Evolutionary conservation across 2,329 filamentous ascomycete species (phyloP).

Genomic region (Trichoderma citrinoviride): DNA sequence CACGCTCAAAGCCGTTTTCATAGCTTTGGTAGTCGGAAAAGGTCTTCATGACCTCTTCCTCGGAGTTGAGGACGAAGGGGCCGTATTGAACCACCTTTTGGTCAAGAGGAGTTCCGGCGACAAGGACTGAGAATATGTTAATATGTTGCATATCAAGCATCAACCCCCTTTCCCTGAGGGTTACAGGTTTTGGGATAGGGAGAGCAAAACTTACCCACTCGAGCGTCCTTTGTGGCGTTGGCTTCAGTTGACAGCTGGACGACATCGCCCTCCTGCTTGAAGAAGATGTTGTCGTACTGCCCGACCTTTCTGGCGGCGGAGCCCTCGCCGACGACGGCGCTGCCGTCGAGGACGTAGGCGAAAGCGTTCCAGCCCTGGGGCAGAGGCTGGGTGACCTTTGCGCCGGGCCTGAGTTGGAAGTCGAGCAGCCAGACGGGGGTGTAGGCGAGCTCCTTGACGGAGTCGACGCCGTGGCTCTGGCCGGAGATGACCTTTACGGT

Average conservation of each 20-base stretch:
- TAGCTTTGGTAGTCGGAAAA: slow-evolving; percentile 71
- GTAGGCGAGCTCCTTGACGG: slow-evolving; percentile 85
- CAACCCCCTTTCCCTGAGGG: not conserved
- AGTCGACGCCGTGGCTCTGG: slow-evolving; percentile 78
- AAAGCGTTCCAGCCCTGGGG: slow-evolving; percentile 88
- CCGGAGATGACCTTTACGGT: slow-evolving; percentile 88
- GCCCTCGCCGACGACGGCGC: slow-evolving; percentile 59
- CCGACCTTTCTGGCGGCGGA: slow-evolving; percentile 53
- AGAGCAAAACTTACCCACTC: slow-evolving; percentile 43
- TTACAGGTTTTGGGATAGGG: not conserved
- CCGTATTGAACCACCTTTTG: slow-evolving; percentile 82
- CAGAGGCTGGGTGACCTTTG: slow-evolving; percentile 69
- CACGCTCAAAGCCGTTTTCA: slow-evolving; percentile 77
- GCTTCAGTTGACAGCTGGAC: slow-evolving; percentile 69
- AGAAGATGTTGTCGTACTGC: slow-evolving; percentile 85
- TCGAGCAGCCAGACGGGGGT: slow-evolving; percentile 97
- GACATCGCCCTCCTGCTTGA: slow-evolving; percentile 73
- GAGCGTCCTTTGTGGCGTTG: slow-evolving; percentile 56
- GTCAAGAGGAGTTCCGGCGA: slow-evolving; percentile 76
- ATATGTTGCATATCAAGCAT: not conserved
- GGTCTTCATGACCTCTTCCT: slow-evolving; percentile 73
- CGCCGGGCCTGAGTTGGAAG: slow-evolving; percentile 75
- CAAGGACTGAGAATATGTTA: slow-evolving; percentile 49
- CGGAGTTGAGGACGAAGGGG: slow-evolving; percentile 73
- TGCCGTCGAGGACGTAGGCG: slow-evolving; percentile 78